Evolutionary conservation across 2,329 filamentous ascomycete genomes (phyloP).

Genomic region (Calonectria fujianensis): DNA sequence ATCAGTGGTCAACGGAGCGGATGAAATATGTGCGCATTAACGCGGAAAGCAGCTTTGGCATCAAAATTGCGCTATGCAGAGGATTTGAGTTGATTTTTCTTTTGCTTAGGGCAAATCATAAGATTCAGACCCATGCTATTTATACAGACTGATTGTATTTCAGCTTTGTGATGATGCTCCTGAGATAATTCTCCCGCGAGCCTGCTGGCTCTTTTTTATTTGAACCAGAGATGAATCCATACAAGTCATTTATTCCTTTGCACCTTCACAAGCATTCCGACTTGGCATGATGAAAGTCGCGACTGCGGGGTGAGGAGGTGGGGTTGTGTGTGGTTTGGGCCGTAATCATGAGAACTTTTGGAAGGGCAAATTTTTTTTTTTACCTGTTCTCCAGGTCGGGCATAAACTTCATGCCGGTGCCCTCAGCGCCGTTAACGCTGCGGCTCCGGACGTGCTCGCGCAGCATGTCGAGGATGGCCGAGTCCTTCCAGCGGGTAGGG

Average conservation of each 20-base stretch:
- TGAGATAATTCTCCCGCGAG: background rate
- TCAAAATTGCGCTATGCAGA: background rate
- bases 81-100: background rate
- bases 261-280: background rate
- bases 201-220: background rate
- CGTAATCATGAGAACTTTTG: background rate
- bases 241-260: background rate
- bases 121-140: background rate
- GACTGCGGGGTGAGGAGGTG: background rate
- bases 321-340: background rate
- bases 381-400: conserved; percentile 64
- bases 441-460: conserved; percentile 85
- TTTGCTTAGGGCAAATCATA: background rate
- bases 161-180: background rate
- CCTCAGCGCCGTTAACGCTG: conserved; percentile 65
- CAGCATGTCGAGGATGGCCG: conserved; percentile 85
- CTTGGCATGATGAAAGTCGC: background rate
- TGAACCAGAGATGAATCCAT: background rate
- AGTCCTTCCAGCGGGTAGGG: conserved; percentile 88
- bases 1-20: too few relatives aligned
- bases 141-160: background rate
- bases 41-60: too few relatives aligned
- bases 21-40: too few relatives aligned
- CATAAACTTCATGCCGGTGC: conserved; percentile 75
- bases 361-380: background rate